phyloP scores from a whole-genome alignment of 148 eudicot genomes.

The Rhododendron griersonianum region DNA sequence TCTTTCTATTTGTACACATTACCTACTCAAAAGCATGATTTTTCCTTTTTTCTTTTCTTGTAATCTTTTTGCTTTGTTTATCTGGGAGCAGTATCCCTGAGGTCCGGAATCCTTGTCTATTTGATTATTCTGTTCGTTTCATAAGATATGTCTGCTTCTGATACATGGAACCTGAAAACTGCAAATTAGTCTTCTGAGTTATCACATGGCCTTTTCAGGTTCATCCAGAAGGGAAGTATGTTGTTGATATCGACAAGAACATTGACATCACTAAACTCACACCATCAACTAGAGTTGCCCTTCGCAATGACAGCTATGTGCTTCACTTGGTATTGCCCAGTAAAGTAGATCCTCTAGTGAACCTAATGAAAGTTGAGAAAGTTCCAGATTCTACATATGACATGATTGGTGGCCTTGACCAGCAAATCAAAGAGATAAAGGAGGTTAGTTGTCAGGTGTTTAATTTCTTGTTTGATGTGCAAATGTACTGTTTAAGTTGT shows the following conservation, averaged over 20 bases:
- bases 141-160: background rate
- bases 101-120: background rate
- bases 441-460: conserved; percentile 38
- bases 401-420: conserved; percentile 77
- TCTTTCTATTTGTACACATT: background rate
- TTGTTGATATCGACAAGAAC: conserved; percentile 70
- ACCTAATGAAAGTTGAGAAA: conserved; percentile 82
- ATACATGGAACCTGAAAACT: background rate
- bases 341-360: conserved; percentile 80
- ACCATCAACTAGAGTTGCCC: conserved; percentile 75
- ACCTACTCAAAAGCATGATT: background rate
- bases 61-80: background rate
- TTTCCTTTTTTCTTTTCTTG: background rate
- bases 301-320: conserved; percentile 73
- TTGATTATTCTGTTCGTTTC: background rate
- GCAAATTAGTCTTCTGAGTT: background rate
- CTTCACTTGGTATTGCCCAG: conserved; percentile 74
- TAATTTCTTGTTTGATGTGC: background rate
- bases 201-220: conserved; percentile 32
- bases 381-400: conserved; percentile 86
- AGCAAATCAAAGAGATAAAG: conserved; percentile 79
- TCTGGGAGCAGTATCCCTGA: background rate
- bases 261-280: conserved; percentile 73
- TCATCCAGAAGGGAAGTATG: conserved; percentile 85
- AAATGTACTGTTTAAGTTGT: background rate